These are phyloP conservation scores for Cutaneotrichosporon dermatis DNA, from an alignment of 1,284 basidiomycete genomes.

Conservation along the genomic window DNA sequence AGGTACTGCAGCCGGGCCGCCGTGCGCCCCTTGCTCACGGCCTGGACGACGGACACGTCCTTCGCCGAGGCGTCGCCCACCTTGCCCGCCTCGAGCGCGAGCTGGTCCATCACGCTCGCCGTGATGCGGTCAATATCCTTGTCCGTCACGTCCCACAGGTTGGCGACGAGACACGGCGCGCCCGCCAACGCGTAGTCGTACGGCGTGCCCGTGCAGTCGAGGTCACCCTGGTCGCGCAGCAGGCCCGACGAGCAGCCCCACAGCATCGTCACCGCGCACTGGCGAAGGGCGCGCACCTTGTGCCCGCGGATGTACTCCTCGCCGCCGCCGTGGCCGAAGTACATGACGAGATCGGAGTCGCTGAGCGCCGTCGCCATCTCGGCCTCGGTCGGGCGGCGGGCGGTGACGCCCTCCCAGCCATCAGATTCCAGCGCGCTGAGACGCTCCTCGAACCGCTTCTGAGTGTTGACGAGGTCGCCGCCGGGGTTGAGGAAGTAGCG, in stretches of 20 bases:
- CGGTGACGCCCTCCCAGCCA: slow-evolving; percentile 81
- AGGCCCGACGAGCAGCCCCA: slow-evolving; percentile 97
- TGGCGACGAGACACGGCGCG: slow-evolving; percentile 87
- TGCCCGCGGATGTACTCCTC: slow-evolving; percentile 89
- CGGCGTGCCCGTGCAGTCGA: slow-evolving; percentile 85
- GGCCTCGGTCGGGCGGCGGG: slow-evolving; percentile 70
- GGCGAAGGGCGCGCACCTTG: slow-evolving; percentile 70
- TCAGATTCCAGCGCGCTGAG: slow-evolving; percentile 60
- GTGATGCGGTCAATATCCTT: slow-evolving; percentile 92
- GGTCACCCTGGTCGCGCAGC: slow-evolving; percentile 84
- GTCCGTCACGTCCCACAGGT: slow-evolving; percentile 98
- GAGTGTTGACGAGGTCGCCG: slow-evolving; percentile 79
- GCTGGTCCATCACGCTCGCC: slow-evolving; percentile 71
- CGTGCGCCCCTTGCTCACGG: slow-evolving; percentile 72
- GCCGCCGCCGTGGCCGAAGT: slow-evolving; percentile 94
- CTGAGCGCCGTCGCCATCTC: slow-evolving; percentile 69
- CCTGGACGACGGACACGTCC: slow-evolving; percentile 61
- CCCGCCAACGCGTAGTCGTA: slow-evolving; percentile 94
- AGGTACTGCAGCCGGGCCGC: slow-evolving; percentile 85
- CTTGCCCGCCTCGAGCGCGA: slow-evolving; percentile 55
- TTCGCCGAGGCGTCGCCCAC: slow-evolving; percentile 9
- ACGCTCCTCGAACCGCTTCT: slow-evolving; percentile 76
- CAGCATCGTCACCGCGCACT: slow-evolving; percentile 90
- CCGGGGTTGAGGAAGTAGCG: slow-evolving; percentile 90
- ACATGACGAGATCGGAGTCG: slow-evolving; percentile 79